These are phyloP conservation scores for Penicillium taxi DNA, from an alignment of 495 filamentous ascomycete genomes.

Conservation along the genomic window DNA sequence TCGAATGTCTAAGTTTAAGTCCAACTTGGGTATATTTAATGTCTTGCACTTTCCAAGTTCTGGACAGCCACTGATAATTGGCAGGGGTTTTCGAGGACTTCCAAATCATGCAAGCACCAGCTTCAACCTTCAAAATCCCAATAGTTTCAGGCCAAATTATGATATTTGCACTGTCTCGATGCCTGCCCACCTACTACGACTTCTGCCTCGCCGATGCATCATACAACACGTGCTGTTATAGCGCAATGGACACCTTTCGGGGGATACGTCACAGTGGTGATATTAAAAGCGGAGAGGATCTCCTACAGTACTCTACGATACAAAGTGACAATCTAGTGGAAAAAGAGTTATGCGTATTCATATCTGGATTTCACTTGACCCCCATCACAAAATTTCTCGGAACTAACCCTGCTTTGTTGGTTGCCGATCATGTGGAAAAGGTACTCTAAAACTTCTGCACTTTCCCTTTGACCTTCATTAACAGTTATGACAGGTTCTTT, in stretches of 20 bases:
- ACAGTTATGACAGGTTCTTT: constrained; percentile 11
- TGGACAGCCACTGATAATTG: neutral
- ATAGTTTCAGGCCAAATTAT: constrained; percentile 15
- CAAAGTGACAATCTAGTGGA: constrained; percentile 6
- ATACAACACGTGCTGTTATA: constrained; percentile 11
- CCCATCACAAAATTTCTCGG: constrained; percentile 14
- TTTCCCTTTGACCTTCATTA: neutral
- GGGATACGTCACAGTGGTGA: constrained; percentile 6
- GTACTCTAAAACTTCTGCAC: constrained; percentile 4
- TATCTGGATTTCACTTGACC: constrained; percentile 16
- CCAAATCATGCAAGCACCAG: constrained; percentile 17
- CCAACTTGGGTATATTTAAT: constrained; percentile 16
- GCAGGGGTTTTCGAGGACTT: constrained; percentile 16
- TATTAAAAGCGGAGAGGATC: neutral
- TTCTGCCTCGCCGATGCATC: constrained; percentile 19
- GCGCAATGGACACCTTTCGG: constrained; percentile 8
- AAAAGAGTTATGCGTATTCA: constrained; percentile 17
- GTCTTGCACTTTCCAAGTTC: neutral
- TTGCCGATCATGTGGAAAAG: constrained; percentile 21
- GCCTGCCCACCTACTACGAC: constrained; percentile 18
- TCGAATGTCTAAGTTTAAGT: constrained; percentile 13
- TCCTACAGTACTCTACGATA: constrained; percentile 15
- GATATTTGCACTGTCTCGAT: constrained; percentile 17
- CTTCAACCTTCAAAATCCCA: constrained; percentile 18
- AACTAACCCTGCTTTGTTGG: constrained; percentile 17